Evolutionary conservation across 2,329 filamentous ascomycete species (phyloP), one percentile per base, ranked within the genome.

Genomic region (Fusarium ramigenum): DNA sequence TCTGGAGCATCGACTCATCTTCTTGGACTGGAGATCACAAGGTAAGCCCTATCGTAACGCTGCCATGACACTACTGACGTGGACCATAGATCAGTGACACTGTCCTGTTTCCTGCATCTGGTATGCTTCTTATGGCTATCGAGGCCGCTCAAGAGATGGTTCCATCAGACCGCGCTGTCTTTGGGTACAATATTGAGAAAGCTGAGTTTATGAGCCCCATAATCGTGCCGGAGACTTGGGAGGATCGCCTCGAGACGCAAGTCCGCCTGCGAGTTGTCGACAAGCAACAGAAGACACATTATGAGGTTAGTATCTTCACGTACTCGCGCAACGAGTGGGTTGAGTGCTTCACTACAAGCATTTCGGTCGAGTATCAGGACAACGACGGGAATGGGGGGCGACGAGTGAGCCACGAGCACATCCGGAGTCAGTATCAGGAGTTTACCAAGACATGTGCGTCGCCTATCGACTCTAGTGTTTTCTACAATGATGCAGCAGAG

Each of bases 51-150:
- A 9, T 15, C 4, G 2, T 1, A 2, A 3, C 9, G 8, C 28
- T 4, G 0, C 4, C 9, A 21, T 0, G n/a, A 9, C 5, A 16
- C 9, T 28, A 16, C 23, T 54, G 9, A 61, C 11, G 2, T 5
- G 9, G 5, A 30, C 9, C 18, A 18, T 4, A 62, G 60, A 63
- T 63, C 36, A 53, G 56, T 3, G 36, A 62, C 14, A 72, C 58
- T 7, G 42, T 60, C 0, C 18, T 75, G 1, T 70, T 62, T 19
- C 71, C 73, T 5, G 69, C 50, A 2, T 61, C 71, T 1, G 68
- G 65, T 84, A 85, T 83, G 61, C 77, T 87, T 5, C 79, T 84
- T n/a, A 86, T 89, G 84, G 85, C 83, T 0, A 65, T 86, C 0
- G 85, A 87, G 64, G 85, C 84, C 1, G 52, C 32, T 1, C 47